Base-by-base conservation (phyloP, 768 basidiomycete species). In the Kwoniella mangroviensis region DNA sequence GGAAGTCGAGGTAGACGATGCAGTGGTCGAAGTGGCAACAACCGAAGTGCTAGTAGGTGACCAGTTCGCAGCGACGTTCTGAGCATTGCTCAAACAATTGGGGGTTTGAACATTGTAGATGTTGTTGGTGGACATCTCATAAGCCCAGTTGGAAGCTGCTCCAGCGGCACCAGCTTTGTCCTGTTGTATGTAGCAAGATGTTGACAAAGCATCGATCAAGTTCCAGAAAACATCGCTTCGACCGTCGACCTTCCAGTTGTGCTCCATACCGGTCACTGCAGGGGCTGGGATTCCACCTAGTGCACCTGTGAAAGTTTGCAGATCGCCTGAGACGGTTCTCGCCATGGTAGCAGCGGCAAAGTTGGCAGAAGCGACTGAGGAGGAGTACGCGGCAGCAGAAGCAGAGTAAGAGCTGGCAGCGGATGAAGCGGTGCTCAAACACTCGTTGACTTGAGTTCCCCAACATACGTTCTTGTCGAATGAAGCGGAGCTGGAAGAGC, bases 301-400 rank as follows among this genome's bases (percentile, higher is more conserved):
- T 49, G 73, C 71, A 52, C 75, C 75, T 7, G 56, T 73, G 73
- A 68, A 77, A 17, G 70, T 67, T 66, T 77, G 75, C 1, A 77
- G 62, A 59, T 60, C 65, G 13, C 65, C 68, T 21, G 70, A 45
- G 34, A 63, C 63, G 43, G 67, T 56, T 43, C 61, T 24, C 17
- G 64, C 53, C 28, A 59, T 15, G n/a, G 67, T 58, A 41, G 65
- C 65, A 41, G 65, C 65, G 19, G 65, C 65, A 21, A 51, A 67
- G 56, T 67, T 67, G 49, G 71, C 63, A 58, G 71, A 69, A 40
- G 63, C 68, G 19, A 58, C 51, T 6, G 60, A 62, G 9, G 54
- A 45, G 42, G 67, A 55, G 54, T 26, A 55, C 3, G 64, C 53
- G 43, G 43, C 22, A 6, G 64, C 41, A 26, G 53, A 57, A 15